Percentiles rank a stretch among this genome's conserved stretches.
phyloP scores from a whole-genome alignment of 1,284 basidiomycete species.

The Xanthoconium separans region DNA sequence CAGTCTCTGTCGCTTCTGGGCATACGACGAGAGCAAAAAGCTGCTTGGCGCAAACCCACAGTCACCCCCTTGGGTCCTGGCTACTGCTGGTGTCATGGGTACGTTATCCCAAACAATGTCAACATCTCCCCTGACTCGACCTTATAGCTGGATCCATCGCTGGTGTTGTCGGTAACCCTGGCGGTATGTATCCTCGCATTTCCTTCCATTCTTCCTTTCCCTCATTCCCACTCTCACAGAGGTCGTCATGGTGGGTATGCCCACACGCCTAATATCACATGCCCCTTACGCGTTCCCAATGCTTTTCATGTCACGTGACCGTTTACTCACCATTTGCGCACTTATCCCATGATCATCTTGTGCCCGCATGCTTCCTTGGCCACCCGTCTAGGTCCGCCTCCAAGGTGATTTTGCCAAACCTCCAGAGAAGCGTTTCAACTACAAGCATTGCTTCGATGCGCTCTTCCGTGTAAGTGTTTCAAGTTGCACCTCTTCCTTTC shows the following conservation, averaged over 20 bases:
- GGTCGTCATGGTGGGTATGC: slow-evolving; percentile 67
- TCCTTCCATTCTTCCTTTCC: not conserved
- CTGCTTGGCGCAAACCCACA: slow-evolving; percentile 54
- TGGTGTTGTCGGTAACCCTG: slow-evolving; percentile 86
- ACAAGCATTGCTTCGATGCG: slow-evolving; percentile 85
- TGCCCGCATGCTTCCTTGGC: not conserved
- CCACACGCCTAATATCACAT: slow-evolving; percentile 17
- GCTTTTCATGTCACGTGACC: slow-evolving; percentile 19
- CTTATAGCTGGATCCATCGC: slow-evolving; percentile 80
- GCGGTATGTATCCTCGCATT: slow-evolving; percentile 45
- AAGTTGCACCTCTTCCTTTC: not conserved
- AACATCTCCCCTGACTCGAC: slow-evolving; percentile 35
- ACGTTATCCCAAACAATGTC: slow-evolving; percentile 28
- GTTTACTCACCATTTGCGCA: not conserved
- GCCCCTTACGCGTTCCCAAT: slow-evolving; percentile 11
- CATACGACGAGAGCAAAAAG: slow-evolving; percentile 90
- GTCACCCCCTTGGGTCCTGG: slow-evolving; percentile 69
- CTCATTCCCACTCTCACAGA: slow-evolving; percentile 42
- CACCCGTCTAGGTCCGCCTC: slow-evolving; percentile 54
- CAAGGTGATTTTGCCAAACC: slow-evolving; percentile 89
- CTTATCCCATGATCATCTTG: not conserved
- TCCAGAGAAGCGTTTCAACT: slow-evolving; percentile 80
- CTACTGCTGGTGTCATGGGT: slow-evolving; percentile 81
- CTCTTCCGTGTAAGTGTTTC: slow-evolving; percentile 61
- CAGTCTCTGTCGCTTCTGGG: slow-evolving; percentile 90